Evolutionary conservation across 176 grass and related monocot genomes (phyloP), one percentile per base, ranked within the genome.

Genomic region (Ampelocalamus luodianensis): DNA sequence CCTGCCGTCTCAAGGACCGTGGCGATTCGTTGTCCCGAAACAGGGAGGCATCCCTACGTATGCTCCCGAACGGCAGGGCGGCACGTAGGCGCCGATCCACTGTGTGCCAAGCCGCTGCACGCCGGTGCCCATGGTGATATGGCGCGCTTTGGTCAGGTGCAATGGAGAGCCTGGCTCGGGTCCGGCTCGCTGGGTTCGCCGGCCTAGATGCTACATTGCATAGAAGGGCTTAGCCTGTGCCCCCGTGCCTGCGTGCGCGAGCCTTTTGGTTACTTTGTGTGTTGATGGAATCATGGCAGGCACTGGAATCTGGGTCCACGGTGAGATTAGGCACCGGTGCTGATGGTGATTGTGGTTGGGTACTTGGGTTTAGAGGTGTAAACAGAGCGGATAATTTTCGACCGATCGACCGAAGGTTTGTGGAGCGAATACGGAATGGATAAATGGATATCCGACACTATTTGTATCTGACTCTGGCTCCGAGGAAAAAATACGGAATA

Each of bases 11-110:
- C 24, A 86, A 76, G 23, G 43, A 44, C 53, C 63, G 63, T 29
- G 43, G 71, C 77, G 78, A 71, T 82, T 66, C 46, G 45, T 18
- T 90, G 88, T 82, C 65, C 45, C 56, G 26, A 56, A 22, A 48
- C 46, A 4, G 51, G 61, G 63, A 69, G 53, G 71, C 70, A 68
- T 40, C 51, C 34, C 42, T 13, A 66, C 66, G 37, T 46, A 36
- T 42, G 68, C 79, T 45, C 42, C 54, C 72, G 53, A 62, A 22
- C 73, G 54, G 18, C 61, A 37, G 45, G 51, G 27, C 46, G 65
- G 72, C 86, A 71, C 79, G 86, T 46, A 29, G 63, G 22, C 86
- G 72, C 15, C 69, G 36, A 18, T 12, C 37, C 17, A 10, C 62
- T 26, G 14, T 46, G 72, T 46, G 72, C 51, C 10, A 38, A 10